phyloP scores from a whole-genome alignment of 192 early-diverging fungal genomes.

The Coemansia sp. region DNA sequence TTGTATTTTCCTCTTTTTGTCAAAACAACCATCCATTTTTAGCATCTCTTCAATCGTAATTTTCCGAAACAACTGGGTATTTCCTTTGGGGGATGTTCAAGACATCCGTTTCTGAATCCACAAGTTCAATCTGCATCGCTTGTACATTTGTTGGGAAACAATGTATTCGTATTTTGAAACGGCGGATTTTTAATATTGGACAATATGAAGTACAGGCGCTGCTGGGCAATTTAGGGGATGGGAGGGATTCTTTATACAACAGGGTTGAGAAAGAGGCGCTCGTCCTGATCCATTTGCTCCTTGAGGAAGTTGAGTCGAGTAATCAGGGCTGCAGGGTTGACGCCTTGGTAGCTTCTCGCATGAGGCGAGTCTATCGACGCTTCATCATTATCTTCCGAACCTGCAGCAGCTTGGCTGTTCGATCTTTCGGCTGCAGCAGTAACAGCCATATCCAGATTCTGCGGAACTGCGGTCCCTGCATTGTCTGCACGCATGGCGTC shows the following conservation, averaged over 20 bases:
- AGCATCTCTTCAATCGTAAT: too few relatives aligned
- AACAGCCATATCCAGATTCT: not conserved
- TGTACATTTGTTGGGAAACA: not conserved
- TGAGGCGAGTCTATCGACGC: slow-evolving; percentile 17
- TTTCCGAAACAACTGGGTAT: too few relatives aligned
- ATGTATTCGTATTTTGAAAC: not conserved
- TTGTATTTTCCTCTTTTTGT: not conserved
- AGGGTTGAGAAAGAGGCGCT: slow-evolving; percentile 26
- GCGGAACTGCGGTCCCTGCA: not conserved
- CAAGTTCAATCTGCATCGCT: too few relatives aligned
- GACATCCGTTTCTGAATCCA: too few relatives aligned
- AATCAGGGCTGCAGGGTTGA: slow-evolving; percentile 48
- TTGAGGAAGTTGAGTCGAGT: slow-evolving; percentile 49
- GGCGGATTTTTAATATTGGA: not conserved
- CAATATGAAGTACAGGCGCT: not conserved
- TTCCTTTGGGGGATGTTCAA: too few relatives aligned
- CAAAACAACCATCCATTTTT: not conserved
- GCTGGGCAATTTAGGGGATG: not conserved
- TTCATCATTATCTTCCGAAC: not conserved
- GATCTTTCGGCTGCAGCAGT: not conserved
- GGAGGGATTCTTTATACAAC: slow-evolving; percentile 2
- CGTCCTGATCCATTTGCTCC: slow-evolving; percentile 49
- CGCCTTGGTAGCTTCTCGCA: slow-evolving; percentile 21
- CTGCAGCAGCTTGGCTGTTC: not conserved
- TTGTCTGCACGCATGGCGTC: not conserved